Evolutionary conservation across 805 yeast genomes (phyloP).

Genomic region (Brettanomyces custersianus): DNA sequence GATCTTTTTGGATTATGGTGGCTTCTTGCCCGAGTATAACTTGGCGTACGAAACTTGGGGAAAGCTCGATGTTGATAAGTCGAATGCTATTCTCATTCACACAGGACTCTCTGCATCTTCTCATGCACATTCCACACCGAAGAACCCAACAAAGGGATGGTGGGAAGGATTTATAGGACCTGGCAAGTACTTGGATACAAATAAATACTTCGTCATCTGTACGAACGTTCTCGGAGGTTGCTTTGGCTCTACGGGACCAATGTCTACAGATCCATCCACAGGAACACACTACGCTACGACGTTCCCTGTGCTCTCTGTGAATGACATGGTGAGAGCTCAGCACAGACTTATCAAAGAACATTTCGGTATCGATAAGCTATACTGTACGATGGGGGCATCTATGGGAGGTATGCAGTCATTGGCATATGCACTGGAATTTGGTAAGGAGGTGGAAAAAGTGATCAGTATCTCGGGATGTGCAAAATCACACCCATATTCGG

Average conservation of each 20-base stretch:
- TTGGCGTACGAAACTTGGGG: slow-evolving; percentile 98
- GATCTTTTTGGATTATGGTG: slow-evolving; percentile 74
- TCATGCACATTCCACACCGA: slow-evolving; percentile 76
- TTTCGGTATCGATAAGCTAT: slow-evolving; percentile 53
- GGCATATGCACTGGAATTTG: slow-evolving; percentile 79
- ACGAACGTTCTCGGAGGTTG: slow-evolving; percentile 93
- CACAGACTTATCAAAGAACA: slow-evolving; percentile 53
- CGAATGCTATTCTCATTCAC: slow-evolving; percentile 74
- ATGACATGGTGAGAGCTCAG: slow-evolving; percentile 90
- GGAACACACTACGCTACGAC: slow-evolving; percentile 67
- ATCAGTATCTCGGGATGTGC: slow-evolving; percentile 89
- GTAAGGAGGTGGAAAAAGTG: slow-evolving; percentile 63
- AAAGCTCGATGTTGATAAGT: slow-evolving; percentile 43
- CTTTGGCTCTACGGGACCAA: slow-evolving; percentile 91
- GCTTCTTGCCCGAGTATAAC: slow-evolving; percentile 59
- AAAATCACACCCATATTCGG: slow-evolving; percentile 86
- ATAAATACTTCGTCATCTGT: slow-evolving; percentile 74
- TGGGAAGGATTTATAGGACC: slow-evolving; percentile 95
- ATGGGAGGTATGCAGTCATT: slow-evolving; percentile 99
- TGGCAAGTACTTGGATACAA: slow-evolving; percentile 68
- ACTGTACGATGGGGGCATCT: slow-evolving; percentile 82
- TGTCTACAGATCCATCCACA: slow-evolving; percentile 66
- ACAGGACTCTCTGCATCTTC: slow-evolving; percentile 92
- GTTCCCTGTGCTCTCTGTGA: slow-evolving; percentile 77
- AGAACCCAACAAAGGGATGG: slow-evolving; percentile 77